A percentile compares a stretch with the other conserved stretches of the same genome.
Evolutionary conservation across 768 basidiomycete species (phyloP).

Genomic region (Lactarius hatsudake): DNA sequence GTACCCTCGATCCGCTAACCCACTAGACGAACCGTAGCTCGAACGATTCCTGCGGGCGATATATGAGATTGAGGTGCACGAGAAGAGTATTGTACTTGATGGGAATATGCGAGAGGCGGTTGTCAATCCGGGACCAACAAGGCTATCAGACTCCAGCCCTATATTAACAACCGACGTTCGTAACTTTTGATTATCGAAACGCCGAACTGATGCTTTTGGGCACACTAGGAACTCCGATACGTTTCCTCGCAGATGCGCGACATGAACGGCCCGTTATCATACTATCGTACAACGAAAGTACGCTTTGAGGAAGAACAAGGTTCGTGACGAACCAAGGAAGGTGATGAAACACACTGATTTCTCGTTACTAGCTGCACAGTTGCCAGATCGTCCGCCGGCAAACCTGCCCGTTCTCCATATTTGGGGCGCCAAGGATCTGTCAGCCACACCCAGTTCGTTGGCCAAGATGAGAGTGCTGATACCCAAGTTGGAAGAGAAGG

Average conservation of each 20-base stretch:
- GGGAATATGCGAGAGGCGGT: slow-evolving; percentile 20
- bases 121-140: slow-evolving; percentile 3
- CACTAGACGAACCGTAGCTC: slow-evolving; percentile 22
- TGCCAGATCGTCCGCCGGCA: slow-evolving; percentile 11
- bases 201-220: neutral
- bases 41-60: slow-evolving; percentile 27
- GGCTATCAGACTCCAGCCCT: neutral
- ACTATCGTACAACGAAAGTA: slow-evolving; percentile 60
- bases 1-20: slow-evolving; percentile 1
- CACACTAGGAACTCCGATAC: slow-evolving; percentile 52
- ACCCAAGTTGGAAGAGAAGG: neutral
- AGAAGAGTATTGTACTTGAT: slow-evolving; percentile 9
- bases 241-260: slow-evolving; percentile 47
- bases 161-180: slow-evolving; percentile 26
- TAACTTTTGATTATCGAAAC: too few relatives aligned
- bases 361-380: slow-evolving; percentile 1
- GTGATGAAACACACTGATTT: slow-evolving; percentile 1
- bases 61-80: slow-evolving; percentile 13
- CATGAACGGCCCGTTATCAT: slow-evolving; percentile 74
- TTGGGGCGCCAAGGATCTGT: slow-evolving; percentile 40
- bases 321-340: slow-evolving; percentile 16
- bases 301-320: slow-evolving; percentile 67
- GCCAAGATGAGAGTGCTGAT: slow-evolving; percentile 1
- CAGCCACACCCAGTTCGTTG: slow-evolving; percentile 30
- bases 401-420: slow-evolving; percentile 18